Evolutionary conservation across 2,329 filamentous ascomycete genomes (phyloP).

Genomic region (Byssothecium circinans): DNA sequence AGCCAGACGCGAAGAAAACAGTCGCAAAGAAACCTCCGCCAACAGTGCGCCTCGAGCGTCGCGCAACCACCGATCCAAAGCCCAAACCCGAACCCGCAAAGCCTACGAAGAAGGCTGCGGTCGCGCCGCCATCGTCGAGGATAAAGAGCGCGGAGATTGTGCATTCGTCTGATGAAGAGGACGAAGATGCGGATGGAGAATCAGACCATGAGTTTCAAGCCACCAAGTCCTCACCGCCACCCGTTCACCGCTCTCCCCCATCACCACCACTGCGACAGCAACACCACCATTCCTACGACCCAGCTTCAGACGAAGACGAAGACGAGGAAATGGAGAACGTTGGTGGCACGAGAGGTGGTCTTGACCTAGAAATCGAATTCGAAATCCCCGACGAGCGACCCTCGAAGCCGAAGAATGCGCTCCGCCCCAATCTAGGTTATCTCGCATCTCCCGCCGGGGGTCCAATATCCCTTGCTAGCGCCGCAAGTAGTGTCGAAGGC

Average conservation of each 20-base stretch:
- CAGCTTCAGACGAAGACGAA: slow-evolving; percentile 21
- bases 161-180: slow-evolving; percentile 34
- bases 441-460: slow-evolving; percentile 37
- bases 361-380: slow-evolving; percentile 34
- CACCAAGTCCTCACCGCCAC: neutral
- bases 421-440: slow-evolving; percentile 26
- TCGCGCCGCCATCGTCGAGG: slow-evolving; percentile 26
- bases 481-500: slow-evolving; percentile 42
- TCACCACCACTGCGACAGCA: neutral
- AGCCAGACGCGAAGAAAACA: slow-evolving; percentile 22
- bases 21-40: slow-evolving; percentile 30
- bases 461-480: slow-evolving; percentile 49
- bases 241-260: slow-evolving; percentile 4
- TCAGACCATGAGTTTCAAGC: slow-evolving; percentile 4
- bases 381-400: slow-evolving; percentile 27
- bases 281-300: neutral
- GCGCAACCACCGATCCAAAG: slow-evolving; percentile 24
- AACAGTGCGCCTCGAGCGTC: slow-evolving; percentile 41
- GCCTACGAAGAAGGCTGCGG: slow-evolving; percentile 18
- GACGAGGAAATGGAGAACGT: slow-evolving; percentile 22
- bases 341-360: slow-evolving; percentile 4
- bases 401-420: slow-evolving; percentile 10
- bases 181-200: slow-evolving; percentile 20
- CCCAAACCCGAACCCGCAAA: neutral
- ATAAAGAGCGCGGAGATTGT: slow-evolving; percentile 39